Conservation (phyloP, 2,329 filamentous ascomycete species). For the Neopestalotiopsis sp. region DNA sequence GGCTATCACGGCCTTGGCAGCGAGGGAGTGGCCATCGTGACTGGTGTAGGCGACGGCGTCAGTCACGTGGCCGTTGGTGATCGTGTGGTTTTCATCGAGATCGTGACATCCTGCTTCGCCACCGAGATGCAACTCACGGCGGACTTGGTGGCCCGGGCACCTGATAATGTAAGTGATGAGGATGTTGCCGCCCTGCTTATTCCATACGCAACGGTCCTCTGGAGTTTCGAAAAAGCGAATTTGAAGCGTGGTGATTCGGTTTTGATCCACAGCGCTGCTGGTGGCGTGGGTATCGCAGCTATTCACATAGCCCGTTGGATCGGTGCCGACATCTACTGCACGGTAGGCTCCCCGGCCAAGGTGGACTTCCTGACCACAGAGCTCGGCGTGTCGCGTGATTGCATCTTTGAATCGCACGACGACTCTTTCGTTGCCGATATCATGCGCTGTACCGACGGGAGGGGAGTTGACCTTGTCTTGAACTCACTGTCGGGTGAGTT, state of each 20-base stretch:
- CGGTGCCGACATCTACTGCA: slow-evolving; percentile 30
- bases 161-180: background rate
- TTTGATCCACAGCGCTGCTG: slow-evolving; percentile 24
- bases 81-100: slow-evolving; percentile 8
- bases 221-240: slow-evolving; percentile 11
- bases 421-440: slow-evolving; percentile 29
- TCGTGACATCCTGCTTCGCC: background rate
- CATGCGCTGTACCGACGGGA: slow-evolving; percentile 20
- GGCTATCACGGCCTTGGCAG: slow-evolving; percentile 7
- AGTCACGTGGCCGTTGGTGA: slow-evolving; percentile 7
- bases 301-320: slow-evolving; percentile 10
- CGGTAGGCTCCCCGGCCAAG: slow-evolving; percentile 32
- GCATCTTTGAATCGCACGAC: slow-evolving; percentile 32
- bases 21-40: background rate
- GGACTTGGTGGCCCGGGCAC: background rate
- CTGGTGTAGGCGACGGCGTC: background rate
- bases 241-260: slow-evolving; percentile 13
- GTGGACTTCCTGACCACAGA: slow-evolving; percentile 27
- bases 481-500: slow-evolving; percentile 18
- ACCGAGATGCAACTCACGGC: slow-evolving; percentile 2
- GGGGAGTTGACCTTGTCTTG: slow-evolving; percentile 11
- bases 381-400: slow-evolving; percentile 30
- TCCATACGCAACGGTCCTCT: slow-evolving; percentile 11
- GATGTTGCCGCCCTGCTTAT: slow-evolving; percentile 10
- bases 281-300: slow-evolving; percentile 22